phyloP scores from a whole-genome alignment of 2,329 filamentous ascomycete species.

The Aschersonia sp. region DNA sequence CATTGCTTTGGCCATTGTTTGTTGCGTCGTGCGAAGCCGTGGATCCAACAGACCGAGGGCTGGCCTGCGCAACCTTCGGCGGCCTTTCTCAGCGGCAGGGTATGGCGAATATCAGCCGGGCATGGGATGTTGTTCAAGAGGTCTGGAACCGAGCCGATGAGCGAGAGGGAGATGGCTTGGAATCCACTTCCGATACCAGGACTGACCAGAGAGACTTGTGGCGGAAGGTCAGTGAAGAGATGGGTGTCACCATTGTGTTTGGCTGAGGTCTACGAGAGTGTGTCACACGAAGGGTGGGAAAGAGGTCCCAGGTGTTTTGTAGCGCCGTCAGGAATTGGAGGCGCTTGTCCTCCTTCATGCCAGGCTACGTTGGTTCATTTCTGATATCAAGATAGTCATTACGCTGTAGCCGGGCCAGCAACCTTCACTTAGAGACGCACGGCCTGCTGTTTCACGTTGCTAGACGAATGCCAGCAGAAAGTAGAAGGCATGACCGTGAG shows the following conservation, averaged over 20 bases:
- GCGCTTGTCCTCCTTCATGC: neutral
- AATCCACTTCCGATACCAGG: slow-evolving; percentile 1
- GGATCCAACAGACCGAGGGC: slow-evolving; percentile 29
- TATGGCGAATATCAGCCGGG: slow-evolving; percentile 49
- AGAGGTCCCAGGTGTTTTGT: neutral
- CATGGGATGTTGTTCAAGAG: slow-evolving; percentile 46
- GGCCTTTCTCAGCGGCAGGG: slow-evolving; percentile 43
- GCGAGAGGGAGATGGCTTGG: slow-evolving; percentile 9
- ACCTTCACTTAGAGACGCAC: no score
- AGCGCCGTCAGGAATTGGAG: neutral
- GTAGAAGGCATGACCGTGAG: no score
- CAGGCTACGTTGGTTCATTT: no score
- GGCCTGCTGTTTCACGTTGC: no score
- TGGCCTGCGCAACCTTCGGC: slow-evolving; percentile 35
- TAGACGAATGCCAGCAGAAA: no score
- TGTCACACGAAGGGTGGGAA: neutral
- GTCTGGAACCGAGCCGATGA: slow-evolving; percentile 42
- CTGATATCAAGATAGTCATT: no score
- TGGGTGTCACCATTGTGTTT: slow-evolving; percentile 45
- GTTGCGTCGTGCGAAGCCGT: slow-evolving; percentile 47
- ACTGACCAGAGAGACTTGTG: slow-evolving; percentile 26
- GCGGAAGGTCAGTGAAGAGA: slow-evolving; percentile 41
- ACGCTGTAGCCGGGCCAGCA: no score
- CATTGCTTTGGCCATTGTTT: slow-evolving; percentile 50
- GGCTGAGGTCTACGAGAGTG: slow-evolving; percentile 21